Evolutionary conservation across 352 stramenopile species (phyloP).

Genomic region (Globisporangium nodosum): DNA sequence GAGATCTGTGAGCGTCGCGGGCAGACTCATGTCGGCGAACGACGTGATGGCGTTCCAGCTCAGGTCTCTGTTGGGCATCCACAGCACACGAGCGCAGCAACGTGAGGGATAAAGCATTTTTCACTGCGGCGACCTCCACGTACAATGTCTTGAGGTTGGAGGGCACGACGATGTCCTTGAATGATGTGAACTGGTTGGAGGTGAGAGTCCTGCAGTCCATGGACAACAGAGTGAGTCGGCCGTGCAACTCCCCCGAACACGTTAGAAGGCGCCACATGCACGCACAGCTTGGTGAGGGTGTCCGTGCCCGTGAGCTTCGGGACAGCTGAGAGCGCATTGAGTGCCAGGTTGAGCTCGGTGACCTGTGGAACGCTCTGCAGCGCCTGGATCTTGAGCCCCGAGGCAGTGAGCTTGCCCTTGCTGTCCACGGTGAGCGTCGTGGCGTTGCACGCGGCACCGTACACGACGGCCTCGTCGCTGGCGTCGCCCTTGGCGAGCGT

Average conservation of each 20-base stretch:
- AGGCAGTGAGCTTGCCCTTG: constrained; percentile 31
- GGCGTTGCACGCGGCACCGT: constrained; percentile 25
- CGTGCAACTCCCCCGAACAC: not conserved
- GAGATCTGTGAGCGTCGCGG: constrained; percentile 38
- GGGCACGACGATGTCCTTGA: constrained; percentile 35
- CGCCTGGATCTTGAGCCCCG: constrained; percentile 34
- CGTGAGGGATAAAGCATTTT: too few species aligned
- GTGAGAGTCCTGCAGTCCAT: constrained; percentile 34
- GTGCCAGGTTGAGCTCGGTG: constrained; percentile 41
- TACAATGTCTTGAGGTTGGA: constrained; percentile 36
- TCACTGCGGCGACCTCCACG: not conserved
- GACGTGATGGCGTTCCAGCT: constrained; percentile 62
- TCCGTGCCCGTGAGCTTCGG: constrained; percentile 19
- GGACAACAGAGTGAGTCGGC: not conserved
- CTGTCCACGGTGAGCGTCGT: constrained; percentile 26
- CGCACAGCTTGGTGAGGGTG: constrained; percentile 37
- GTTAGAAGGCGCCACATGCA: not conserved
- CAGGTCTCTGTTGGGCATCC: constrained; percentile 22
- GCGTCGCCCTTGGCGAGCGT: constrained; percentile 32
- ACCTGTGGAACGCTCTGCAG: constrained; percentile 44
- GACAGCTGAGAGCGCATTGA: constrained; percentile 48
- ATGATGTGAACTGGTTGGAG: constrained; percentile 38
- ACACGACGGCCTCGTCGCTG: constrained; percentile 27
- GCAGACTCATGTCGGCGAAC: constrained; percentile 57
- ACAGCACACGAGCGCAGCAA: not conserved